Percentiles rank a stretch among this genome's conserved stretches.
These are phyloP conservation scores for Leccinum pellstonianum DNA, from an alignment of 768 basidiomycete species.

Conservation along the genomic window DNA sequence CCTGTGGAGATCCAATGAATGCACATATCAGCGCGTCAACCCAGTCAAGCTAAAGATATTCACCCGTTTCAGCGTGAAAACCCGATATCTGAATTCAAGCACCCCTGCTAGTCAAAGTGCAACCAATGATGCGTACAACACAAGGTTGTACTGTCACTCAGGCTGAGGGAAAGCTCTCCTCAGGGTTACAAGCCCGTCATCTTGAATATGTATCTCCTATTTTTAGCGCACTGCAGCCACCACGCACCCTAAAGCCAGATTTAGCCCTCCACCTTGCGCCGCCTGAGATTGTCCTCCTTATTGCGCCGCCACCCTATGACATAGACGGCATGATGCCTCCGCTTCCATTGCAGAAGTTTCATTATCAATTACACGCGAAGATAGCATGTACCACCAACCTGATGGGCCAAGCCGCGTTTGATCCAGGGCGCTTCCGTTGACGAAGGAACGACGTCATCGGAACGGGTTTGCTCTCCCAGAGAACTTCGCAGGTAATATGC, in stretches of 20 bases:
- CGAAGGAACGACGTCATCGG: background rate
- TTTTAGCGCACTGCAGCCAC: background rate
- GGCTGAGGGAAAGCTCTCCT: too few species aligned
- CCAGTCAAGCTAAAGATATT: background rate
- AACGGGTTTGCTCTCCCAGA: background rate
- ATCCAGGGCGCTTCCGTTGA: background rate
- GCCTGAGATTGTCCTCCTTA: too few species aligned
- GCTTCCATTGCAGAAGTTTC: too few species aligned
- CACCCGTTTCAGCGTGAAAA: too few species aligned
- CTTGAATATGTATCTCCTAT: background rate
- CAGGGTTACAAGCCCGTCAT: background rate
- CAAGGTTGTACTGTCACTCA: background rate
- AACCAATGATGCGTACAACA: background rate
- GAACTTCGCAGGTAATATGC: background rate
- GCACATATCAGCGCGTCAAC: background rate
- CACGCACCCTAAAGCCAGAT: background rate
- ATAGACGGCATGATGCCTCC: too few species aligned
- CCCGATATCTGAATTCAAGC: too few species aligned
- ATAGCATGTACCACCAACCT: too few species aligned
- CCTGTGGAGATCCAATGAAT: background rate
- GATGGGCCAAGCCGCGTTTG: too few species aligned
- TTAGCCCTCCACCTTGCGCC: background rate
- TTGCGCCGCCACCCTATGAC: too few species aligned
- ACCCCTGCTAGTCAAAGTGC: background rate
- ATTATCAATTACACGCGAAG: too few species aligned